phyloP scores from a whole-genome alignment of 2,329 filamentous ascomycete genomes.

The Pezicula neosporulosa region DNA sequence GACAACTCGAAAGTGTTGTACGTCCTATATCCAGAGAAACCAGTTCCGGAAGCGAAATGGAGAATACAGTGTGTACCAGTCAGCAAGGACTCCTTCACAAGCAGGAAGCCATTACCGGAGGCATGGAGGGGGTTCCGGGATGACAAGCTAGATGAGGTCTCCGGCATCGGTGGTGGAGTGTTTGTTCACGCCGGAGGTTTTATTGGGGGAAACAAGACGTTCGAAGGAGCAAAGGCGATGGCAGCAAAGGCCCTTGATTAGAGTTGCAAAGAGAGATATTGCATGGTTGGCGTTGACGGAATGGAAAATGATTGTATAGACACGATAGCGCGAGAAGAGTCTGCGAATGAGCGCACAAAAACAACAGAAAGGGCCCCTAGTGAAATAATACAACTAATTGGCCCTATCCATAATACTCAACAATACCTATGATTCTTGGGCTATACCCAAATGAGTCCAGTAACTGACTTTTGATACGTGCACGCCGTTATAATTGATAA shows the following conservation, averaged over 20 bases:
- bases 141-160: constrained; percentile 72
- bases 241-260: constrained; percentile 65
- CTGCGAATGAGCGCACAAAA: too few relatives aligned
- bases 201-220: constrained; percentile 92
- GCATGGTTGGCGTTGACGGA: constrained; percentile 15
- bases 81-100: constrained; percentile 81
- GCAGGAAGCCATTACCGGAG: constrained; percentile 86
- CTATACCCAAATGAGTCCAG: too few relatives aligned
- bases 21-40: constrained; percentile 86
- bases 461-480: too few relatives aligned
- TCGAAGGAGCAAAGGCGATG: constrained; percentile 84
- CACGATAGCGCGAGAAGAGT: too few relatives aligned
- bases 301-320: constrained; percentile 7
- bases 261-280: constrained; percentile 11
- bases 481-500: too few relatives aligned
- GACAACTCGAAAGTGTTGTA: constrained; percentile 66
- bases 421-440: too few relatives aligned
- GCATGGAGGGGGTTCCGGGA: constrained; percentile 90
- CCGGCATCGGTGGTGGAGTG: constrained; percentile 69
- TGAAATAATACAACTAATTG: too few relatives aligned
- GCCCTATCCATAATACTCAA: too few relatives aligned
- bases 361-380: too few relatives aligned
- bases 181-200: constrained; percentile 96
- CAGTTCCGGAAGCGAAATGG: constrained; percentile 77
- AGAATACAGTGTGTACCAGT: constrained; percentile 89